Conservation (phyloP, 116 monocot genomes). For the Trichopus zeylanicus region DNA sequence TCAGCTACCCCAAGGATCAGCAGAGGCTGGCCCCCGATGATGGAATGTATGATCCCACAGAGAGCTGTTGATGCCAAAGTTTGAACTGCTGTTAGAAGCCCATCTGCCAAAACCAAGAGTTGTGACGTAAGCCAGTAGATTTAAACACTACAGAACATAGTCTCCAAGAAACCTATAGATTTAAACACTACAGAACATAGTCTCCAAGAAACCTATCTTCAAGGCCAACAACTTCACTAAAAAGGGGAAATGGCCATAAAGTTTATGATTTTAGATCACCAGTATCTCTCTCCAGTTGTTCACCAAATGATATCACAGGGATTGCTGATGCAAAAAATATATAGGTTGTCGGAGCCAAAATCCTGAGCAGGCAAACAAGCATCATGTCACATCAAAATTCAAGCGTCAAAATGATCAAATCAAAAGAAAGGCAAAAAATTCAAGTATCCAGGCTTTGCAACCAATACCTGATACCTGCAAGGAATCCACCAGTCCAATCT, state of each 20-base stretch:
- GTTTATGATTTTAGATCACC: slow-evolving; percentile 18
- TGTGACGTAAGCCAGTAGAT: not conserved
- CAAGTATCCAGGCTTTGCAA: not conserved
- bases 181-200: no score
- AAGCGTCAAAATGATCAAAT: not conserved
- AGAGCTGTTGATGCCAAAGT: slow-evolving; percentile 65
- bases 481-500: slow-evolving; percentile 64
- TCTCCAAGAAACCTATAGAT: no score
- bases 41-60: slow-evolving; percentile 66
- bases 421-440: not conserved
- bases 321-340: slow-evolving; percentile 85
- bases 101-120: slow-evolving; percentile 30
- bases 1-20: no score
- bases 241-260: not conserved
- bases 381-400: not conserved
- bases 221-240: not conserved
- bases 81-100: slow-evolving; percentile 63
- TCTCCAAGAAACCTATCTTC: not conserved
- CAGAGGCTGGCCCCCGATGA: slow-evolving; percentile 58
- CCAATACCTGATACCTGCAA: slow-evolving; percentile 55
- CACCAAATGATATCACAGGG: slow-evolving; percentile 76
- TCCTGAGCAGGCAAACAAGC: slow-evolving; percentile 24
- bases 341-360: slow-evolving; percentile 72
- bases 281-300: slow-evolving; percentile 64
- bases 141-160: not conserved